phyloP scores from a whole-genome alignment of 495 filamentous ascomycete species.

The Hypoxylon trugodes region DNA sequence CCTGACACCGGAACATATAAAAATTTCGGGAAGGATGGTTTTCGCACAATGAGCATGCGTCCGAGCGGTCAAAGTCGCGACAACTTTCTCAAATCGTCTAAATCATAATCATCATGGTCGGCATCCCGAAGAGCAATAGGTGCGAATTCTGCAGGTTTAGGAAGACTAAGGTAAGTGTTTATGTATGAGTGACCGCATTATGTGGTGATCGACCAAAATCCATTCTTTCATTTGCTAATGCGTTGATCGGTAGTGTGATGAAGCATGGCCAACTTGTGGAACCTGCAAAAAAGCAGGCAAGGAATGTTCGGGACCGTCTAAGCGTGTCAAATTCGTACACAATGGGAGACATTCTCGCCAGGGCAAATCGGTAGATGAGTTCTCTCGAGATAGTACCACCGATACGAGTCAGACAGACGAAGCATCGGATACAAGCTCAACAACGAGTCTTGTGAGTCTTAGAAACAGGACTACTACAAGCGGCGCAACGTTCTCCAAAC shows the following conservation, averaged over 20 bases:
- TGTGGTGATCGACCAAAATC: not conserved
- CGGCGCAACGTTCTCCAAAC: constrained; percentile 25
- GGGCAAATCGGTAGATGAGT: not conserved
- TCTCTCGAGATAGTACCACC: not conserved
- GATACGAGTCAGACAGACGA: not conserved
- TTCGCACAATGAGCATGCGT: not conserved
- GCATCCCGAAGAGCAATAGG: constrained; percentile 28
- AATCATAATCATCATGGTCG: too few relatives aligned
- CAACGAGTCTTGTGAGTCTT: constrained; percentile 1
- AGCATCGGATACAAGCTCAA: not conserved
- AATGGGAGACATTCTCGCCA: constrained; percentile 16
- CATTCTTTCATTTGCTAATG: constrained; percentile 11
- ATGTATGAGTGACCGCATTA: not conserved
- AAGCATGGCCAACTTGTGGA: constrained; percentile 30
- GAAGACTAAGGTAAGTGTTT: constrained; percentile 25
- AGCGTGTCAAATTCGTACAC: constrained; percentile 20
- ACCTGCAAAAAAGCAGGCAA: constrained; percentile 25
- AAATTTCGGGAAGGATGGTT: not conserved
- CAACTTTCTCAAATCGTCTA: constrained; percentile 8
- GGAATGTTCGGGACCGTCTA: constrained; percentile 28
- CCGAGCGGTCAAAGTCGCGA: not conserved
- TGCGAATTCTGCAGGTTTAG: constrained; percentile 28
- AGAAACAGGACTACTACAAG: constrained; percentile 6
- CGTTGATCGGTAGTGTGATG: constrained; percentile 18
- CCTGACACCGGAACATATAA: constrained; percentile 8